Evolutionary conservation across 306 rosid species (phyloP).

Genomic region (Styphnolobium japonicum): DNA sequence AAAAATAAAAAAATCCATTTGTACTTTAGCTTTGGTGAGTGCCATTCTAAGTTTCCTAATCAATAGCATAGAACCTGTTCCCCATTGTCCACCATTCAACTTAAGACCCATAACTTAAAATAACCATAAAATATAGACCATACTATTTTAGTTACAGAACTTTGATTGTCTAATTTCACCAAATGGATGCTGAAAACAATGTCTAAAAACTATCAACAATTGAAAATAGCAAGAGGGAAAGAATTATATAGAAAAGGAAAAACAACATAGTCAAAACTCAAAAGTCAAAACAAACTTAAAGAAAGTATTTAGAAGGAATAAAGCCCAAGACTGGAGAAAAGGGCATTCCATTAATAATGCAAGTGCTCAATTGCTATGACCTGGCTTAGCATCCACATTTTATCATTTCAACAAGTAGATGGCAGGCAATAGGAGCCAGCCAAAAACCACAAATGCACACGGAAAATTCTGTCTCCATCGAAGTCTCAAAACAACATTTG

Average conservation of each 20-base stretch:
- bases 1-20: neutral
- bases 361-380: neutral
- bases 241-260: neutral
- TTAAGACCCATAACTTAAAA: neutral
- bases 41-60: neutral
- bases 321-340: neutral
- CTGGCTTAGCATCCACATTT: neutral
- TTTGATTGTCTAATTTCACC: neutral
- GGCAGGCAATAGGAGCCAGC: conserved; percentile 15
- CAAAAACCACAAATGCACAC: neutral
- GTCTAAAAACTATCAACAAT: neutral
- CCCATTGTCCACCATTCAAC: neutral
- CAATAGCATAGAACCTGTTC: neutral
- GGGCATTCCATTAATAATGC: neutral
- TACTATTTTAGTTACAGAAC: neutral
- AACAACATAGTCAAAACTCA: neutral
- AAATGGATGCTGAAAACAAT: neutral
- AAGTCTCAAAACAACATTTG: neutral
- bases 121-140: neutral
- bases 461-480: neutral
- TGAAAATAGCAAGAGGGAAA: neutral
- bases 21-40: neutral
- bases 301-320: neutral
- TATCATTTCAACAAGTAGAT: conserved; percentile 28
- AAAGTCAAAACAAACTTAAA: neutral